Evolutionary conservation across 2,329 filamentous ascomycete genomes (phyloP).

Genomic region (Furcasterigmium sp.): DNA sequence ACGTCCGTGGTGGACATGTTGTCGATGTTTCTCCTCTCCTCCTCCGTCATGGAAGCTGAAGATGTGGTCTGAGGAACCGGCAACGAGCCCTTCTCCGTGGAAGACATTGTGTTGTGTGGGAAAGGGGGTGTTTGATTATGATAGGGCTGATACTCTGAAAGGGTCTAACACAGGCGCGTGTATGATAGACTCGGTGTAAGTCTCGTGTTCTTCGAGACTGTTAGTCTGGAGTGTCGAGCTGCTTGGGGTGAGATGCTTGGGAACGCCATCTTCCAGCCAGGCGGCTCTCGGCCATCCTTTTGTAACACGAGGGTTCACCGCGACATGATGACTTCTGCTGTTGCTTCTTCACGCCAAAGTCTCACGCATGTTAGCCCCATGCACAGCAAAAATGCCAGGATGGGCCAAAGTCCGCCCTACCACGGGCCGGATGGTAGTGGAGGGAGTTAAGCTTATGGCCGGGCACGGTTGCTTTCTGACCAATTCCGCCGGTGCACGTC

Average conservation of each 20-base stretch:
- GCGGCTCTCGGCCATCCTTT: too few species aligned
- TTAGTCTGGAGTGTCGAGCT: too few species aligned
- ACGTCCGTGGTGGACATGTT: conserved; percentile 4
- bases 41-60: conserved; percentile 8
- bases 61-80: conserved; percentile 2
- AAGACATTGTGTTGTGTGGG: neutral
- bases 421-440: neutral
- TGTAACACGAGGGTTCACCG: too few species aligned
- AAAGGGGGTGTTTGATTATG: neutral
- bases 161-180: neutral
- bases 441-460: neutral
- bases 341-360: too few species aligned
- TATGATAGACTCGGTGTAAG: too few species aligned
- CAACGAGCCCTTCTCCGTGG: neutral
- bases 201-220: too few species aligned
- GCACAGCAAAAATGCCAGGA: too few species aligned
- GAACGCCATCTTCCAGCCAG: too few species aligned
- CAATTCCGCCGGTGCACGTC: too few species aligned
- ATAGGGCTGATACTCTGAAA: neutral
- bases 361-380: too few species aligned
- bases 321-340: too few species aligned
- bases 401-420: neutral
- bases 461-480: neutral
- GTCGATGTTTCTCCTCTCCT: conserved; percentile 6
- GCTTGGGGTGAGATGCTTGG: too few species aligned